These are phyloP conservation scores for Xerocomellus dryophilus DNA, from an alignment of 768 basidiomycete genomes.

Conservation along the genomic window DNA sequence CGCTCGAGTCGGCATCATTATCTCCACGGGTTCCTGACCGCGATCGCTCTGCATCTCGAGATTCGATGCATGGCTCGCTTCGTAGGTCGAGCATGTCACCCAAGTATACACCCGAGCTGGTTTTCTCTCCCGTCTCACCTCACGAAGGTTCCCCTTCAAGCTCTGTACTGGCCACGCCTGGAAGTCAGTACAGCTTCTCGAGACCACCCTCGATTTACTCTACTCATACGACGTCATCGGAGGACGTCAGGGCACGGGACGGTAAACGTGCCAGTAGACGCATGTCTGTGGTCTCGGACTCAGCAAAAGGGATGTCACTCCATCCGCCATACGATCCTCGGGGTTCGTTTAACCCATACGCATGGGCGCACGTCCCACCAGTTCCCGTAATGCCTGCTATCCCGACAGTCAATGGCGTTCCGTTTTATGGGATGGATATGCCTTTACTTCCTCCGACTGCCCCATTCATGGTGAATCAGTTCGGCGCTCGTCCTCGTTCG, in stretches of 20 bases:
- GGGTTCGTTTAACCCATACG: constrained; percentile 27
- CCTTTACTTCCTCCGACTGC: constrained; percentile 70
- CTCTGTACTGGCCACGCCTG: constrained; percentile 41
- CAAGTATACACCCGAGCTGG: constrained; percentile 47
- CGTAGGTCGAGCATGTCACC: constrained; percentile 34
- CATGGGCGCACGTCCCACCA: constrained; percentile 20
- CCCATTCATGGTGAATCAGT: constrained; percentile 72
- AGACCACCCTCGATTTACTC: constrained; percentile 59
- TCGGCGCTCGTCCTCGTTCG: constrained; percentile 39
- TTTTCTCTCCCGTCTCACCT: constrained; percentile 33
- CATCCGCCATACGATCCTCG: constrained; percentile 29
- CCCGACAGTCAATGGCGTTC: constrained; percentile 36
- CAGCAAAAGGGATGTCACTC: constrained; percentile 29
- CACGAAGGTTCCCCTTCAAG: constrained; percentile 50
- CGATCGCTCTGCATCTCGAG: constrained; percentile 38
- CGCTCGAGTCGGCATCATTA: constrained; percentile 22
- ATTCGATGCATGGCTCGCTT: constrained; percentile 31
- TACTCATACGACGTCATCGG: constrained; percentile 52
- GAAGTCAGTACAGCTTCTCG: constrained; percentile 39
- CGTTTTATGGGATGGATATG: constrained; percentile 54
- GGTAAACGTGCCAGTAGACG: constrained; percentile 38
- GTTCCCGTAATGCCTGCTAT: constrained; percentile 34
- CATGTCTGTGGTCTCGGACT: constrained; percentile 38
- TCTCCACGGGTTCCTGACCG: constrained; percentile 24
- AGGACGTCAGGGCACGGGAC: constrained; percentile 47